A percentile compares a stretch with the other conserved stretches of the same genome.
Evolutionary conservation across 495 filamentous ascomycete genomes (phyloP).

Genomic region (Mytilinidion resinicola): DNA sequence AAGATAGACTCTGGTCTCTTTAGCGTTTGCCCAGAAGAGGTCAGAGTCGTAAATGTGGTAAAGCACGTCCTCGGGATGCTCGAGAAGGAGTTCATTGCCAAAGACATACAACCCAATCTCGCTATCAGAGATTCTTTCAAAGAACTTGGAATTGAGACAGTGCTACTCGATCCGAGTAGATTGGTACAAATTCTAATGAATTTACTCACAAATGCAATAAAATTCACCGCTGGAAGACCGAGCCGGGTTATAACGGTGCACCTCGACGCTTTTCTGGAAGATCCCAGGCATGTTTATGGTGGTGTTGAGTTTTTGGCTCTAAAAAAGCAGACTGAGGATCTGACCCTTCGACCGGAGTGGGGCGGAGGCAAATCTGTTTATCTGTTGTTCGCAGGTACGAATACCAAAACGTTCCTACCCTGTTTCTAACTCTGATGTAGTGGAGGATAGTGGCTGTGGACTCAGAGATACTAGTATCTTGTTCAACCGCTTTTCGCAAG

Average conservation of each 20-base stretch:
- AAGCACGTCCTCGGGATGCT: constrained; percentile 10
- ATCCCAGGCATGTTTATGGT: background rate
- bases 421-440: background rate
- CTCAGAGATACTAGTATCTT: constrained; percentile 24
- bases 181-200: constrained; percentile 48
- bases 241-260: constrained; percentile 14
- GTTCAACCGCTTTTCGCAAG: constrained; percentile 34
- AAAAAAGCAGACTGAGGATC: constrained; percentile 14
- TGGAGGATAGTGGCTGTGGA: constrained; percentile 34
- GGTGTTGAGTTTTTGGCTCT: constrained; percentile 2
- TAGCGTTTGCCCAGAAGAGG: constrained; percentile 6
- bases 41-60: constrained; percentile 4
- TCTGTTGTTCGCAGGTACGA: constrained; percentile 17
- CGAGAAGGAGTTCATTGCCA: constrained; percentile 5
- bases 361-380: constrained; percentile 27
- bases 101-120: constrained; percentile 19
- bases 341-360: constrained; percentile 24
- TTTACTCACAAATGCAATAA: constrained; percentile 71
- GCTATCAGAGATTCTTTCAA: constrained; percentile 8
- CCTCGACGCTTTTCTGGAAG: constrained; percentile 2
- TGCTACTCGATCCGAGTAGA: constrained; percentile 26
- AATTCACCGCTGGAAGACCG: constrained; percentile 50
- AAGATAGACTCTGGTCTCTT: constrained; percentile 20
- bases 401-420: too few relatives aligned
- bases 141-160: constrained; percentile 9